Conservation (phyloP, 2,329 filamentous ascomycete genomes). For the Arthrobotrys iridis region DNA sequence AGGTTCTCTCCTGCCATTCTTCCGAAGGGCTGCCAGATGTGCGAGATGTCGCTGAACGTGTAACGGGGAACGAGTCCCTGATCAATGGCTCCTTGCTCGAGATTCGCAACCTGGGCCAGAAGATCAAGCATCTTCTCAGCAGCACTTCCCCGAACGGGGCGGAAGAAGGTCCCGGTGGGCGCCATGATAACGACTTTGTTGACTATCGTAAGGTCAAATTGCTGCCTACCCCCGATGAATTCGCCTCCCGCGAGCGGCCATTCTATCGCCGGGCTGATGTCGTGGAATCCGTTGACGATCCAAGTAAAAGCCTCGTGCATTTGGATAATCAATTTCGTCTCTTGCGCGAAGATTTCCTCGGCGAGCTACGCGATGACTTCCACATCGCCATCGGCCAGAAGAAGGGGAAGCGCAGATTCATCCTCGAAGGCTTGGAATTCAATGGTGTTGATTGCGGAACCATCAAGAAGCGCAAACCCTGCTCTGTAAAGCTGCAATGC, state of each 20-base stretch:
- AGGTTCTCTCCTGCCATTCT: slow-evolving; percentile 63
- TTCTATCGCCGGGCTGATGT: slow-evolving; percentile 69
- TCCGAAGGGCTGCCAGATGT: slow-evolving; percentile 58
- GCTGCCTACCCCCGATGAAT: slow-evolving; percentile 73
- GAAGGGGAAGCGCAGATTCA: slow-evolving; percentile 62
- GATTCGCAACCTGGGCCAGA: slow-evolving; percentile 61
- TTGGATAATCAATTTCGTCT: slow-evolving; percentile 78
- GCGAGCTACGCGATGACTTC: slow-evolving; percentile 72
- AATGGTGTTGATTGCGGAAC: slow-evolving; percentile 62
- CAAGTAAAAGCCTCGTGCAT: slow-evolving; percentile 65
- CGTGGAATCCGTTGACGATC: slow-evolving; percentile 59
- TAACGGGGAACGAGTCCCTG: slow-evolving; percentile 57
- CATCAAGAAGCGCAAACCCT: slow-evolving; percentile 58
- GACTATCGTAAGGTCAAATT: slow-evolving; percentile 72
- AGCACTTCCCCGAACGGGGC: slow-evolving; percentile 56
- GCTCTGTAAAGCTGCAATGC: slow-evolving; percentile 63
- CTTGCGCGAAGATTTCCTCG: slow-evolving; percentile 75
- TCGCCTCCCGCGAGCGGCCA: slow-evolving; percentile 66
- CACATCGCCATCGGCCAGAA: slow-evolving; percentile 66
- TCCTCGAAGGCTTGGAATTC: slow-evolving; percentile 61
- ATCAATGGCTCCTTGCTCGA: slow-evolving; percentile 58
- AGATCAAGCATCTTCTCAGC: slow-evolving; percentile 62
- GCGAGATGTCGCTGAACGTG: slow-evolving; percentile 57
- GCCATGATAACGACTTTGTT: slow-evolving; percentile 77
- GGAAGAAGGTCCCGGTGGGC: slow-evolving; percentile 67